Evolutionary conservation across 2,329 filamentous ascomycete species (phyloP).

Genomic region (Metarhizium guizhouense): DNA sequence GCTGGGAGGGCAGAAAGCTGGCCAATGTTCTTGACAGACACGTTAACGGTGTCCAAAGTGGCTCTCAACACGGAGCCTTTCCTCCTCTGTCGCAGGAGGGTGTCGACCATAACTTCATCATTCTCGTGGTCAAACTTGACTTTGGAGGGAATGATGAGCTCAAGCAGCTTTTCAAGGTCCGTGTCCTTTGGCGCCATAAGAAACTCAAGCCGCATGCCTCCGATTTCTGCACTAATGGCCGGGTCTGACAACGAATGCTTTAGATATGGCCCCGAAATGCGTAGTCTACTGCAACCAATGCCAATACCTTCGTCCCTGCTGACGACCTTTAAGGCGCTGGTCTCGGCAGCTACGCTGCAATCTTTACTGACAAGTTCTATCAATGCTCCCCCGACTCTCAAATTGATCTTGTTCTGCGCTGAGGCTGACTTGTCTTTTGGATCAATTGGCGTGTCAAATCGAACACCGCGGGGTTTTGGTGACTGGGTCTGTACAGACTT

Average conservation of each 20-base stretch:
- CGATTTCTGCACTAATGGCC: constrained; percentile 53
- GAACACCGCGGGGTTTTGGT: constrained; percentile 45
- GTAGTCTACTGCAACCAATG: constrained; percentile 66
- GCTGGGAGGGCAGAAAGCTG: constrained; percentile 60
- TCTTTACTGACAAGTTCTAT: constrained; percentile 69
- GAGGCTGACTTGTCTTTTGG: constrained; percentile 36
- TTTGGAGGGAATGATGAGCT: constrained; percentile 84
- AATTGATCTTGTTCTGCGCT: constrained; percentile 59
- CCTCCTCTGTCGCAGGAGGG: constrained; percentile 72
- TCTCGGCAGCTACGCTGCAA: constrained; percentile 65
- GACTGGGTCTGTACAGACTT: constrained; percentile 28
- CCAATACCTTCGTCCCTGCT: constrained; percentile 65
- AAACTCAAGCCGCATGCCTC: constrained; percentile 63
- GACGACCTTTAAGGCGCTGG: constrained; percentile 74
- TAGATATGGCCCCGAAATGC: constrained; percentile 61
- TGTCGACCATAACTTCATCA: constrained; percentile 92
- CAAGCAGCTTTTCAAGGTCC: constrained; percentile 74
- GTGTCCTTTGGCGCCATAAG: constrained; percentile 62
- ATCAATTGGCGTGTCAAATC: constrained; percentile 45
- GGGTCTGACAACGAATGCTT: constrained; percentile 43
- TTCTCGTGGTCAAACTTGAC: constrained; percentile 78
- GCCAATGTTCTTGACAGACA: constrained; percentile 52
- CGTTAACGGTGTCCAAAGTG: constrained; percentile 54
- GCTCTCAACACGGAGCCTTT: constrained; percentile 77
- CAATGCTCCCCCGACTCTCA: constrained; percentile 67